Evolutionary conservation across 73 alveolate species (phyloP), one percentile per base, ranked within the genome.

Genomic region (Tetrahymena thermophila): DNA sequence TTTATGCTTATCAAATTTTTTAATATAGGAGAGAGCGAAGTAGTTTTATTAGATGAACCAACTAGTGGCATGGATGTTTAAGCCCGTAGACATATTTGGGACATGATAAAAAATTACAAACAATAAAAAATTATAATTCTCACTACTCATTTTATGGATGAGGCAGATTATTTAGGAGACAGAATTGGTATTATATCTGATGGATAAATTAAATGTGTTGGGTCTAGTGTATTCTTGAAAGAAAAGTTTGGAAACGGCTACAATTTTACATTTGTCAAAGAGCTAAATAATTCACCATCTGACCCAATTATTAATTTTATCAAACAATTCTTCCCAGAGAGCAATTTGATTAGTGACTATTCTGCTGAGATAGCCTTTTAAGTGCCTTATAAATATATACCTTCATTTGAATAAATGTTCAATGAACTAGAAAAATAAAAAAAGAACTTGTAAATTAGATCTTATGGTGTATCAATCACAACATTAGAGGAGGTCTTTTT

Each of bases 61-160:
- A 97, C 99, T 1, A 94, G 98, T 55, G 99, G 99, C 6, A 98
- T 98, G 99, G 99, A 98, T 96, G 95, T 98, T 56, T 97, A 98
- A 95, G 98, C 99, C 31, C 94, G 99, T 94, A 97, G 99, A 93
- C 96, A 98, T 43, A 96, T 98, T 85, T 98, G 99, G 99, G 98
- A 98, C 94, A 97, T 97, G 97, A 97, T 98, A 89, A 98, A 98
- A 96, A 97, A 98, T 97, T 96, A 97, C 85, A 97, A 97, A 83
- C 95, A 97, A 31, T 98, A 97, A 93, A 97, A 98, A 94, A 98
- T 98, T 55, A 97, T 98, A 1, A 94, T 96, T 95, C 94, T 97
- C 94, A 97, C 98, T 37, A 97, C 98, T 5, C 98, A 97, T 56
- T 97, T 96, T 42, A 97, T 97, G 98, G 98, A 96, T 94, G 98